Evolutionary conservation across 148 eudicot species (phyloP).

Genomic region (Limonium bicolor): DNA sequence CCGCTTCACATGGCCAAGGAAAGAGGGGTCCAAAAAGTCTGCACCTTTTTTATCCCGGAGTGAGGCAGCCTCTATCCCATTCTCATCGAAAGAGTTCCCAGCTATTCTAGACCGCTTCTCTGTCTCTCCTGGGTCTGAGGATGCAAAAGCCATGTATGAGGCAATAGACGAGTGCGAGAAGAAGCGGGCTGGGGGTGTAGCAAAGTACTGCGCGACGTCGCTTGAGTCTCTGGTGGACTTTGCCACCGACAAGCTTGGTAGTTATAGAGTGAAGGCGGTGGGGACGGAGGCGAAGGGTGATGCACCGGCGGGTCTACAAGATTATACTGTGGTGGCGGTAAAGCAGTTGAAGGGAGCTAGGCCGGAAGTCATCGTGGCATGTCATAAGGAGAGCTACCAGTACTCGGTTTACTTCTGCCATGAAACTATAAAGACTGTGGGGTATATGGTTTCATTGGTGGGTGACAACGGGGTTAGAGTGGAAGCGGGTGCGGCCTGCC

Average conservation of each 20-base stretch:
- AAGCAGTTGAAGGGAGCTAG: not conserved
- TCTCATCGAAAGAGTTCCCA: conserved; percentile 9
- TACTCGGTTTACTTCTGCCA: conserved; percentile 30
- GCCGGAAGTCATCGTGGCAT: conserved; percentile 7
- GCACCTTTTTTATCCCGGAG: conserved; percentile 15
- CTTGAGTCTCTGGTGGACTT: conserved; percentile 20
- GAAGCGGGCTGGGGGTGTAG: conserved; percentile 10
- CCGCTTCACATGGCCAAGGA: conserved; percentile 7
- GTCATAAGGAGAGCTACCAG: conserved; percentile 25
- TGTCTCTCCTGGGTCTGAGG: conserved; percentile 7
- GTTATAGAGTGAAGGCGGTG: conserved; percentile 5
- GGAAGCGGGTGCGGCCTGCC: conserved; percentile 20
- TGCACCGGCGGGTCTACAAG: not conserved
- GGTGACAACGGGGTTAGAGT: conserved; percentile 9
- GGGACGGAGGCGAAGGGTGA: conserved; percentile 11
- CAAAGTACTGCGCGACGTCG: conserved; percentile 16
- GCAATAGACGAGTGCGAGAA: conserved; percentile 15
- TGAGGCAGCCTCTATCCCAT: conserved; percentile 9
- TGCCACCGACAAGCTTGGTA: conserved; percentile 12
- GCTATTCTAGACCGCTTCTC: conserved; percentile 8
- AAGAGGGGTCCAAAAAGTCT: not conserved
- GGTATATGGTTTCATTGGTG: conserved; percentile 16
- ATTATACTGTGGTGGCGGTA: not conserved
- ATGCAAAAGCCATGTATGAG: conserved; percentile 10
- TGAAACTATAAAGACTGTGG: conserved; percentile 7